phyloP scores from a whole-genome alignment of 2,329 filamentous ascomycete species.

The Corynespora cassiicola region DNA sequence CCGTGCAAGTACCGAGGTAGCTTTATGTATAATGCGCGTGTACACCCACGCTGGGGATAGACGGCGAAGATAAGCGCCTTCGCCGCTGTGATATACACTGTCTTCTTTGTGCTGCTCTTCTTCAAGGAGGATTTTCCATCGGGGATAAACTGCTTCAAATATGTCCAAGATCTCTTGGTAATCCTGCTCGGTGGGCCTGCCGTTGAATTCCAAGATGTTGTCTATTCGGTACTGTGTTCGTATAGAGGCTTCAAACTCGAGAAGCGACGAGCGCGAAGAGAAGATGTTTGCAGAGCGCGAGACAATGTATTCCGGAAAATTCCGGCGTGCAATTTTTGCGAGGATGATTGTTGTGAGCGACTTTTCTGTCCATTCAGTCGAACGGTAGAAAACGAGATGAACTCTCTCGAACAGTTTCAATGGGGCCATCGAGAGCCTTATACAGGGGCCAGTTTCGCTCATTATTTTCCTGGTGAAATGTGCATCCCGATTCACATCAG shows the following conservation, averaged over 20 bases:
- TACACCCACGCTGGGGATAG: conserved; percentile 94
- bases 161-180: conserved; percentile 73
- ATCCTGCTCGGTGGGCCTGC: conserved; percentile 69
- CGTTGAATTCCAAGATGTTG: conserved; percentile 79
- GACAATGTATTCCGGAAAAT: conserved; percentile 90
- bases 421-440: conserved; percentile 75
- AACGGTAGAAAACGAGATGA: conserved; percentile 94
- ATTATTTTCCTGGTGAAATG: conserved; percentile 82
- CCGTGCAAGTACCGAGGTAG: conserved; percentile 76
- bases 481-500: conserved; percentile 68
- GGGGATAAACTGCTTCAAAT: conserved; percentile 76
- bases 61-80: conserved; percentile 86
- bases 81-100: conserved; percentile 77
- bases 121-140: conserved; percentile 76
- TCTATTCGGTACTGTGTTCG: conserved; percentile 84
- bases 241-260: conserved; percentile 90
- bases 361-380: conserved; percentile 96
- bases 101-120: conserved; percentile 83
- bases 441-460: conserved; percentile 78
- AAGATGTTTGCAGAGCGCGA: conserved; percentile 92
- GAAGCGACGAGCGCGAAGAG: conserved; percentile 71
- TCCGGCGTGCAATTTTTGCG: conserved; percentile 83
- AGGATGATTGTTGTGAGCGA: conserved; percentile 94
- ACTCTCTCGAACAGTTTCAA: conserved; percentile 90
- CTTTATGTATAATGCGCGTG: conserved; percentile 91